Percentiles rank a stretch among this genome's conserved stretches.
phyloP scores from a whole-genome alignment of 495 filamentous ascomycete genomes.

The Aspergillus ellipticus region DNA sequence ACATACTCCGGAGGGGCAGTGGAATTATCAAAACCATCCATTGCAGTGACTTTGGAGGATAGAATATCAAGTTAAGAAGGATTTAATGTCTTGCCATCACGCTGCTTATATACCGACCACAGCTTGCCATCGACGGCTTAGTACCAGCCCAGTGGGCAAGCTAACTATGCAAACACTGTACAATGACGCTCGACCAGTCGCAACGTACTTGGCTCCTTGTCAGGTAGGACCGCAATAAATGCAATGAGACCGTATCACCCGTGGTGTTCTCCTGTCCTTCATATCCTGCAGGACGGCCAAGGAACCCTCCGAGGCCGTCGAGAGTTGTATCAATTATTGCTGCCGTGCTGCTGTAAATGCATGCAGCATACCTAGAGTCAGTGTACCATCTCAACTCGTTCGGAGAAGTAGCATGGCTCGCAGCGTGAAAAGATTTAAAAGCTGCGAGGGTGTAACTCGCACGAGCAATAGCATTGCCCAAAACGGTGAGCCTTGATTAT shows the following conservation, averaged over 20 bases:
- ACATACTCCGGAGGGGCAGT: slow-evolving; percentile 9
- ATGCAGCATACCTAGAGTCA: background rate
- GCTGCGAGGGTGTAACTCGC: background rate
- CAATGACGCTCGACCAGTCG: background rate
- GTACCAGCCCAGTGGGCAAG: background rate
- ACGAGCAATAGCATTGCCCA: background rate
- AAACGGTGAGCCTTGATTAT: background rate
- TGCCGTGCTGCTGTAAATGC: background rate
- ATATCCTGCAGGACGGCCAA: background rate
- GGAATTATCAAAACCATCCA: slow-evolving; percentile 15
- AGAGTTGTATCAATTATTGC: background rate
- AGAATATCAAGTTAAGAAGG: background rate
- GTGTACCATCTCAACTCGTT: background rate
- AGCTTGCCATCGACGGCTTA: background rate
- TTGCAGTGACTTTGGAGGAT: background rate
- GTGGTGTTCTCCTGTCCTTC: background rate
- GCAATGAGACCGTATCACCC: background rate
- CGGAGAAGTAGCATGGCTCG: background rate
- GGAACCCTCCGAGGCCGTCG: background rate
- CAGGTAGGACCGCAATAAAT: background rate
- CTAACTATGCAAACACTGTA: background rate
- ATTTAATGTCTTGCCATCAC: background rate
- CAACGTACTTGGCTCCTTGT: too few relatives aligned
- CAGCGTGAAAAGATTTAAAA: background rate
- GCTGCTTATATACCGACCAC: background rate